Base-by-base conservation (phyloP, 805 yeast species). In the Hanseniaspora mollemarum region DNA sequence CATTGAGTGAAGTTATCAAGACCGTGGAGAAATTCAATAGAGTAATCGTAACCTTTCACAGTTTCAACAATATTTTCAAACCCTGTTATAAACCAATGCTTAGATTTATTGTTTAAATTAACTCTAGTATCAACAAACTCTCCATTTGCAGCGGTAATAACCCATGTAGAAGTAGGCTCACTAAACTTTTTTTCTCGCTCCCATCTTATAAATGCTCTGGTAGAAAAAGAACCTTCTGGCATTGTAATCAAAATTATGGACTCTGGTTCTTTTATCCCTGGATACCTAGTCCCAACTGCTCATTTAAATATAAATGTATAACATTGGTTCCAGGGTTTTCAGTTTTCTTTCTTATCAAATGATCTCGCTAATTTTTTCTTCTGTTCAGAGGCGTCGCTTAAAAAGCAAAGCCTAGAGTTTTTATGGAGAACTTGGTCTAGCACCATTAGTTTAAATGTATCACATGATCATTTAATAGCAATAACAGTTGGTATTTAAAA, bases 201-300 rank as follows among this genome's bases (percentile, higher is more conserved):
- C 82, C 82, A 77, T 60, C 71, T 73, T 28, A 77, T 68, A 19
- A 74, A 69, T 2, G 71, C 57, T 59, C 83, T 64, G 4, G 71
- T 69, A 1, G 80, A 73, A 22, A 76, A 53, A 19, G 46, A 35
- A 12, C 55, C 33, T n/a, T 39, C 45, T 16, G 31, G 21, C 45
- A 51, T 43, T 12, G 13, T 24, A 26, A 18, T 6, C 12, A n/a
- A n/a, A n/a, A n/a, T n/a, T n/a, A n/a, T n/a, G n/a, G n/a, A n/a
- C n/a, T 5, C 19, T 24, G 28, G 7, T n/a, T 39, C 13, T 21
- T 16, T 21, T 16, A n/a, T 15, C n/a, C n/a, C n/a, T n/a, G n/a
- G n/a, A n/a, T n/a, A n/a, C n/a, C n/a, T n/a, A n/a, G n/a, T n/a
- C n/a, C n/a, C n/a, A n/a, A n/a, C n/a, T n/a, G n/a, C 13, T 21